Base-by-base conservation (phyloP, 768 basidiomycete genomes). In the Agrocybe pediades region DNA sequence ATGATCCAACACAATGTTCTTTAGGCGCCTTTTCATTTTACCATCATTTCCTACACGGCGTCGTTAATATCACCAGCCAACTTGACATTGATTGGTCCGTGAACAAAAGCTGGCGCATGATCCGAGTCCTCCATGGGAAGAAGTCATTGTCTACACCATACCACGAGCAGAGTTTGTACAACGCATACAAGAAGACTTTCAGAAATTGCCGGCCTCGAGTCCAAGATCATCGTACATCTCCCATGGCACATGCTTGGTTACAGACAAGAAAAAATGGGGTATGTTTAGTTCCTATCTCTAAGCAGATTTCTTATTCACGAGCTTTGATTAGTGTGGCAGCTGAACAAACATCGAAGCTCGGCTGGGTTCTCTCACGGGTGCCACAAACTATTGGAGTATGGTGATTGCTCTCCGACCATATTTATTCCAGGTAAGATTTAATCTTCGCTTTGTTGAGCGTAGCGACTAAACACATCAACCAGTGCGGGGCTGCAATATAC, bases 11-110 rank as follows among this genome's bases (percentile, higher is more conserved):
- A 15, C 43, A 52, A 30, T 69, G 67, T 41, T 66, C 68, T 1
- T 51, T 71, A 2, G 68, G 68, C 2, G 65, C 65, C 0, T 54
- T 71, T 15, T 58, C 63, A 1, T 62, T 70, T 45, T 70, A 65
- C 20, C 48, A 55, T 3, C 69, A 70, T 25, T 71, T 57, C 17
- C 49, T 68, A 3, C 62, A 69, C 48, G 65, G 70, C 27, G 46
- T 55, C 5, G 43, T 61, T 1, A 27, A 61, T 17, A 52, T 70
- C 17, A 42, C 52, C 0, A 49, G 53, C 0, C 45, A 27, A 4
- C 43, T 62, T 46, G 29, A 58, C 3, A 67, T 71, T 46, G 62
- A 70, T 41, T 70, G 66, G 65, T 23, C 52, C 19, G 15, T 56
- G 8, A 71, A 71, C 54, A 64, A 58, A 39, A 51, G 43, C 33